Evolutionary conservation across 495 filamentous ascomycete genomes (phyloP), one percentile per base, ranked within the genome.

Genomic region (Tetracladium setigerum): DNA sequence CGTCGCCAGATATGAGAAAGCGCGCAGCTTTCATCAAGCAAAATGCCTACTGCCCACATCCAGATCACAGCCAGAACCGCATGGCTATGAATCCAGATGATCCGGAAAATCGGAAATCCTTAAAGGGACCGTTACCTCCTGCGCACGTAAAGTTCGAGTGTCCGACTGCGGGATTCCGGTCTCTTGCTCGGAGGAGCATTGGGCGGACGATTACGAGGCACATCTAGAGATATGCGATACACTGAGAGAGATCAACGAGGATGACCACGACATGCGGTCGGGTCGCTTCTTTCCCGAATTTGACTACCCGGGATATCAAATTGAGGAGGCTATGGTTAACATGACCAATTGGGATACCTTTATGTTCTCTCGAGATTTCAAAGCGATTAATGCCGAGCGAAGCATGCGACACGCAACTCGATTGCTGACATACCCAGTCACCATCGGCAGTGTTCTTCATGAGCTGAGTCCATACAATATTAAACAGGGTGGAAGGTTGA

Each of bases 341-440:
- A 90, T 97, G 84, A 95, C 86, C 30, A 97, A 92, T 63, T 99
- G 92, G 92, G 92, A 99, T 60, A 96, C 92, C 0, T 87, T 88
- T 49, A 66, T 97, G 39, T 99, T 95, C 60, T 87, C 89, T 2
- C 74, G 94, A 37, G 80, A 90, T 47, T 96, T 89, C 59, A 73
- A 78, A 32, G 92, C 92, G 7, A 85, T 99, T 58, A 86, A 99
- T 54, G 78, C 86, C 36, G 88, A 91, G 50, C 73, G 90, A 30
- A 82, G 77, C 52, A 79, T 97, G 76, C 74, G 92, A 46, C 92
- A 99, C 66, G 89, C 84, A 15, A 99, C 92, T 5, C 78, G 84
- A 48, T 74, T 97, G 58, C 72, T 99, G 49, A 99, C 92, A 18
- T 99, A 96, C 64, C 92, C 92, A 7, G 62, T 88, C 30, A 97